Conservation (phyloP, 2,329 filamentous ascomycete species). For the Coniochaeta hoffmannii region DNA sequence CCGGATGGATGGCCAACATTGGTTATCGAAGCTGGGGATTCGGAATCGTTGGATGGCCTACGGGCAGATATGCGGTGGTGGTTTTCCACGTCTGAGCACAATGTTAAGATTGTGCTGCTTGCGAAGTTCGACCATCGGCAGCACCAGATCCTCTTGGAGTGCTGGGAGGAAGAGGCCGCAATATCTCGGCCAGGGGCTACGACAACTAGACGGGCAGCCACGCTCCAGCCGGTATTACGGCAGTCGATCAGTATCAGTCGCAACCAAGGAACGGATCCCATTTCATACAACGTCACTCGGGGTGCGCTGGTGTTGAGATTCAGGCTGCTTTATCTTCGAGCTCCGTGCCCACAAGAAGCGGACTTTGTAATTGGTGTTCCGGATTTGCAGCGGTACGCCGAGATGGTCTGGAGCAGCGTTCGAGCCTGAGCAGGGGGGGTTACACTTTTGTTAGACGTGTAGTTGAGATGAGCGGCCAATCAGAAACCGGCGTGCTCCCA, state of each 20-base stretch:
- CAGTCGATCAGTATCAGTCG: background rate
- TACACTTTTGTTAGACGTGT: too few relatives aligned
- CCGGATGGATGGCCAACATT: background rate
- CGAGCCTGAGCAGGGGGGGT: too few relatives aligned
- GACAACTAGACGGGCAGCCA: background rate
- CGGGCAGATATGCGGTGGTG: background rate
- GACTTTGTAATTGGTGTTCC: constrained; percentile 5
- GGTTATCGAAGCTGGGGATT: background rate
- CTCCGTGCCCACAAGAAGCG: constrained; percentile 2
- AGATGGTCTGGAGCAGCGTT: too few relatives aligned
- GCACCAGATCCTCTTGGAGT: background rate
- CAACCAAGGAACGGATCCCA: background rate
- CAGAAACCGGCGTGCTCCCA: too few relatives aligned
- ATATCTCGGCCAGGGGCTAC: background rate
- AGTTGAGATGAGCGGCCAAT: too few relatives aligned
- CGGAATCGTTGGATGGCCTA: background rate
- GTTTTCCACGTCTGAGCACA: background rate
- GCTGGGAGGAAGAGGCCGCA: background rate
- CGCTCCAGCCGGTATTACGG: background rate
- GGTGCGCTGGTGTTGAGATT: constrained; percentile 9
- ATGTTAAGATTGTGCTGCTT: background rate
- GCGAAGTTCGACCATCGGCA: background rate
- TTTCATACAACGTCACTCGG: background rate
- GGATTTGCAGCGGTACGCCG: constrained; percentile 5
- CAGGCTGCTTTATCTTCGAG: constrained; percentile 7